These are phyloP conservation scores for Diplocarpon rosae DNA, from an alignment of 2,329 filamentous ascomycete species.

Conservation along the genomic window DNA sequence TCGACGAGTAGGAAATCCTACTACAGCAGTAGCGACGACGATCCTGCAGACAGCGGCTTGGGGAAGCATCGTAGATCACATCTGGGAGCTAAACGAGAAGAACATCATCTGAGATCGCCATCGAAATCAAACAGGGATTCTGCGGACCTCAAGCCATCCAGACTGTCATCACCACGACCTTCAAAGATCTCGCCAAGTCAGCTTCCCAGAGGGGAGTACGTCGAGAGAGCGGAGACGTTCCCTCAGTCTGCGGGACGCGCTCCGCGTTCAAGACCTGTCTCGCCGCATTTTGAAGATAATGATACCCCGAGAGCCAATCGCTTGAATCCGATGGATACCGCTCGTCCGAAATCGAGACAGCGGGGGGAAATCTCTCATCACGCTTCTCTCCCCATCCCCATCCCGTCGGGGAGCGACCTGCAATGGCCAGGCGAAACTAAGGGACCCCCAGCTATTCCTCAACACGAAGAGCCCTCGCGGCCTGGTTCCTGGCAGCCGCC, in stretches of 20 bases:
- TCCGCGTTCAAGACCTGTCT: conserved; percentile 17
- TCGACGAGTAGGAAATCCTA: conserved; percentile 12
- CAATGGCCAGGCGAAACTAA: conserved; percentile 15
- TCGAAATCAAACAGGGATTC: conserved; percentile 21
- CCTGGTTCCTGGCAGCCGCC: conserved; percentile 34
- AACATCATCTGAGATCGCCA: conserved; percentile 16
- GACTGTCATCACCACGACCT: conserved; percentile 17
- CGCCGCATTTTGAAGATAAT: conserved; percentile 17
- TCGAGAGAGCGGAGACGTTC: conserved; percentile 22
- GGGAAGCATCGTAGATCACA: conserved; percentile 13
- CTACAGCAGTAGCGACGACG: conserved; percentile 24
- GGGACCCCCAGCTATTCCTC: conserved; percentile 11
- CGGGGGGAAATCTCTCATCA: conserved; percentile 9
- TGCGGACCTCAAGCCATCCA: conserved; percentile 14
- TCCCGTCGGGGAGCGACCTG: conserved; percentile 15
- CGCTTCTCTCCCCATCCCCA: conserved; percentile 19
- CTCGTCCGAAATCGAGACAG: conserved; percentile 15
- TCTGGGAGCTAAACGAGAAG: conserved; percentile 5
- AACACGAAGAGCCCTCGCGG: conserved; percentile 12
- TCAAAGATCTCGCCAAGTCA: conserved; percentile 23
- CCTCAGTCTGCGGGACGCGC: conserved; percentile 10
- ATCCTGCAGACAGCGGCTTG: conserved; percentile 22
- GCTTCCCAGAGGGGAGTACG: conserved; percentile 14
- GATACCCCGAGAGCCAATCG: conserved; percentile 15
- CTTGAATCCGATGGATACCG: conserved; percentile 18